phyloP scores from a whole-genome alignment of 2,329 filamentous ascomycete species.

The Passalora sequoiae region DNA sequence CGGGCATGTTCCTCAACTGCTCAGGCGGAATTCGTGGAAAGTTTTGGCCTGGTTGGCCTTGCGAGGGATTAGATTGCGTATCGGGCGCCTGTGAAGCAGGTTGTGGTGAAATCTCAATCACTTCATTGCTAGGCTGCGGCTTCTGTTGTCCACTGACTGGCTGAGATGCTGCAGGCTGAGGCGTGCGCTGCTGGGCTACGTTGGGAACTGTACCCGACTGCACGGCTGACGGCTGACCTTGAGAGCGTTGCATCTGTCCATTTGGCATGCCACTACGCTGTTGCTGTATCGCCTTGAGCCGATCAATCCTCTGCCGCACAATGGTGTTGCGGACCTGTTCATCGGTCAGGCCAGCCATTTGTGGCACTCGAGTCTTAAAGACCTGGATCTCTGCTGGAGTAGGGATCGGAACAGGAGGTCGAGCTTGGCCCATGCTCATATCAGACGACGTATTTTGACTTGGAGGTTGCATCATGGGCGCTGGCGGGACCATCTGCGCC shows the following conservation, averaged over 20 bases:
- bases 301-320: conserved; percentile 18
- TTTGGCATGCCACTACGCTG: conserved; percentile 35
- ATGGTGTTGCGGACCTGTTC: conserved; percentile 40
- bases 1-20: conserved; percentile 25
- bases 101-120: conserved; percentile 35
- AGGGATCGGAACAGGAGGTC: conserved; percentile 25
- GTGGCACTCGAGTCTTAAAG: conserved; percentile 34
- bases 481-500: conserved; percentile 36
- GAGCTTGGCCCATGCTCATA: conserved; percentile 7
- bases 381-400: conserved; percentile 39
- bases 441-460: conserved; percentile 4
- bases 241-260: conserved; percentile 32
- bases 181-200: conserved; percentile 14
- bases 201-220: conserved; percentile 9
- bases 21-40: conserved; percentile 11
- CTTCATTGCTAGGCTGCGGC: conserved; percentile 37
- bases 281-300: conserved; percentile 25
- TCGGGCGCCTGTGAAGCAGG: conserved; percentile 31
- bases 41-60: conserved; percentile 10
- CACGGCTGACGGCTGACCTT: conserved; percentile 4
- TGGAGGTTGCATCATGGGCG: conserved; percentile 18
- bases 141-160: conserved; percentile 22
- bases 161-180: conserved; percentile 22
- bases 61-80: conserved; percentile 23
- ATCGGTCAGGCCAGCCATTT: conserved; percentile 36